Evolutionary conservation across 1,139 yeast species (phyloP), one percentile per base, ranked within the genome.

Genomic region (Yamadazyma conglobata): DNA sequence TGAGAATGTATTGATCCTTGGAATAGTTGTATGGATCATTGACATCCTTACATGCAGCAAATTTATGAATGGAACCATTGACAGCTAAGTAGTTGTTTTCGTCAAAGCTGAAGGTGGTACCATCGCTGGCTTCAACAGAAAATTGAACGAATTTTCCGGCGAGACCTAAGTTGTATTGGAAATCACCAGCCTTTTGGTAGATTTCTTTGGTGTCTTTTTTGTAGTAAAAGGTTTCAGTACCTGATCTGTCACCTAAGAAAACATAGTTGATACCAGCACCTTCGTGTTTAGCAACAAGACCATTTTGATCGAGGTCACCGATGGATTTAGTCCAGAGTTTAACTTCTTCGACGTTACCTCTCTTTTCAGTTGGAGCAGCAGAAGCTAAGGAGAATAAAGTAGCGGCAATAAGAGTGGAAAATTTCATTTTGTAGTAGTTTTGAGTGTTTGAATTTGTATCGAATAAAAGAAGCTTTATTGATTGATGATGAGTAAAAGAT

Each of bases 251-350:
- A 16, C 61, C 59, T 10, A 71, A 43, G 48, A 68, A 63, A 29
- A 64, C 47, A 49, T 68, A 73, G 56, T 68, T 61, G 44, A 72
- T 53, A 37, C 70, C 81, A 28, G 81, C 80, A 49, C 81, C 81
- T 52, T 70, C 77, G 47, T 73, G 80, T 26, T 42, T 40, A 18
- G 60, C 43, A 25, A 48, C 37, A 27, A 71, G 41, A 25, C 61
- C 65, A 20, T 49, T 33, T 15, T 59, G 60, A 42, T 48, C 40
- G 29, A 54, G 27, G 10, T 40, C 20, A 31, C 19, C 25, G 9
- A 15, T 16, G 6, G 31, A 23, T 14, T 35, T 39, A 17, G 41
- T 34, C 17, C 22, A 15, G n/a, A 27, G 21, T 9, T 20, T 27
- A 25, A 27, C 22, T 16, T 5, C 10, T 13, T 22, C 28, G n/a